These are phyloP conservation scores for Cucurbita moschata DNA, from an alignment of 306 rosid species.

Conservation along the genomic window DNA sequence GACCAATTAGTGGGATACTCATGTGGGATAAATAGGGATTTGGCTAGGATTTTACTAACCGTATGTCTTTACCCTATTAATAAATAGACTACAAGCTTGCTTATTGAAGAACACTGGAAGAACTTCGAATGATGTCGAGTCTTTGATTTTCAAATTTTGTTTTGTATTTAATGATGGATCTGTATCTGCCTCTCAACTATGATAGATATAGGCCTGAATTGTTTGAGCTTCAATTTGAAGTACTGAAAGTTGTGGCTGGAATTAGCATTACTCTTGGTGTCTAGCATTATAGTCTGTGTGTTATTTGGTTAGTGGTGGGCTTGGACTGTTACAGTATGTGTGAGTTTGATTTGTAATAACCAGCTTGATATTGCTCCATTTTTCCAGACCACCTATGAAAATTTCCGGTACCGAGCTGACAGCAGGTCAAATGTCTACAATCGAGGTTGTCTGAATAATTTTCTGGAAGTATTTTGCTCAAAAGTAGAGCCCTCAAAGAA, in stretches of 20 bases:
- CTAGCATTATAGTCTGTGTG: background rate
- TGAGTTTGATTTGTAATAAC: background rate
- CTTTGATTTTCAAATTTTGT: background rate
- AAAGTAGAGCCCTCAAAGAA: slow-evolving; percentile 65
- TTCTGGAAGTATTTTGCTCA: slow-evolving; percentile 78
- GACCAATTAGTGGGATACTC: background rate
- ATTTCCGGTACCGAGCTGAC: slow-evolving; percentile 80
- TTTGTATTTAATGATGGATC: background rate
- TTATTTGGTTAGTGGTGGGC: background rate
- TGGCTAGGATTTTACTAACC: background rate
- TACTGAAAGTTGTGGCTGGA: background rate
- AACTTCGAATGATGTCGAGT: background rate
- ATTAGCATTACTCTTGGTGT: background rate
- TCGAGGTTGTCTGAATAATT: slow-evolving; percentile 63
- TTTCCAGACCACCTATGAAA: slow-evolving; percentile 83
- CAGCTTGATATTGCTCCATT: background rate
- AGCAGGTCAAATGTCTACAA: slow-evolving; percentile 55
- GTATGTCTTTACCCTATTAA: background rate
- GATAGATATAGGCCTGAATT: too few relatives aligned
- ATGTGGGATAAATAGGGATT: background rate
- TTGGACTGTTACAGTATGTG: background rate
- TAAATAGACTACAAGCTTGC: background rate
- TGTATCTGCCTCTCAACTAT: background rate
- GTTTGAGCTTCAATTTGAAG: background rate
- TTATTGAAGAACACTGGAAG: background rate